These are phyloP conservation scores for Samsoniella hepiali DNA, from an alignment of 2,329 filamentous ascomycete species.

Conservation along the genomic window DNA sequence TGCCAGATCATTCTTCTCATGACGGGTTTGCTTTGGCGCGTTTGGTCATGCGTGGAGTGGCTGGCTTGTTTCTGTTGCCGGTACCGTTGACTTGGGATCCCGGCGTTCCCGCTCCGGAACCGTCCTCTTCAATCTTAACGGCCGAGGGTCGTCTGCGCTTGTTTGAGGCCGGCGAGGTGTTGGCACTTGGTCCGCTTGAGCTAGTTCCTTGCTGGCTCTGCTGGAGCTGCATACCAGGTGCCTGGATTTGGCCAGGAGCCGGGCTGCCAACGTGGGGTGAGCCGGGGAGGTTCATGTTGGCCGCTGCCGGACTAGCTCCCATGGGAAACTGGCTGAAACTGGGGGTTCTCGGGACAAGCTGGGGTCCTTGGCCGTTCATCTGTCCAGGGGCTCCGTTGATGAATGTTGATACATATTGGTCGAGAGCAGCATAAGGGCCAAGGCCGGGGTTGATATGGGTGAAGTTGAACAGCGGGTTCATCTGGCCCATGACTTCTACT, in stretches of 20 bases:
- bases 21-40: conserved; percentile 47
- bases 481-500: conserved; percentile 64
- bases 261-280: conserved; percentile 60
- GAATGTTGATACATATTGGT: conserved; percentile 54
- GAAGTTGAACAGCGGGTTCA: conserved; percentile 61
- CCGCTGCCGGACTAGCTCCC: conserved; percentile 56
- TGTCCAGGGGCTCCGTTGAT: conserved; percentile 40
- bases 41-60: conserved; percentile 57
- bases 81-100: conserved; percentile 49
- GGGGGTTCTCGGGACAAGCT: conserved; percentile 50
- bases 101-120: conserved; percentile 49
- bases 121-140: conserved; percentile 57
- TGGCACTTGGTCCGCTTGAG: conserved; percentile 64
- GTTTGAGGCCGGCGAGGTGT: conserved; percentile 61
- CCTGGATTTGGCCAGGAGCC: conserved; percentile 59
- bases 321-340: conserved; percentile 57
- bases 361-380: conserved; percentile 49
- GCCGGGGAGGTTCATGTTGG: conserved; percentile 59
- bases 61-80: conserved; percentile 48
- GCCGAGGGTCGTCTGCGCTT: conserved; percentile 56
- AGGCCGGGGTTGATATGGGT: conserved; percentile 53
- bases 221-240: conserved; percentile 64
- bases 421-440: conserved; percentile 56
- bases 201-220: conserved; percentile 66
- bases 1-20: conserved; percentile 23